These are phyloP conservation scores for Aspergillus sp. DNA, from an alignment of 2,329 filamentous ascomycete genomes.

Conservation along the genomic window DNA sequence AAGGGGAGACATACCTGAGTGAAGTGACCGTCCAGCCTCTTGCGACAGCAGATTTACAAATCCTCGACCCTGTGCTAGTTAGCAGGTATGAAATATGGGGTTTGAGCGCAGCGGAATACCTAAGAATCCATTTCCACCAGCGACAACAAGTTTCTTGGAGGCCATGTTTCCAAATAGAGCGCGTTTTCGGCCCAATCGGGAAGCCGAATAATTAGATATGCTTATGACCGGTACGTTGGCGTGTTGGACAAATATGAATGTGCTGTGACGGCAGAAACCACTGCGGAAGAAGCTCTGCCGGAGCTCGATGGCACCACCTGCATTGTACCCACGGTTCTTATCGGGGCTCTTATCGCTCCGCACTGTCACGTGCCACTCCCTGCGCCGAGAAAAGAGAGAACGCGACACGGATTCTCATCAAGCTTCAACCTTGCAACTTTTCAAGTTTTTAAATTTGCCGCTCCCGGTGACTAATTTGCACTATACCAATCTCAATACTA, in stretches of 20 bases:
- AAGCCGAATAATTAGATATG: neutral
- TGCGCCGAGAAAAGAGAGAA: neutral
- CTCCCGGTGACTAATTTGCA: neutral
- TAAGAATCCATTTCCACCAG: slow-evolving; percentile 90
- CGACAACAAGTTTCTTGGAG: slow-evolving; percentile 81
- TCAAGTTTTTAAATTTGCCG: neutral
- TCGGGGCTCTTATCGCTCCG: slow-evolving; percentile 22
- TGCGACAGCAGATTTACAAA: slow-evolving; percentile 84
- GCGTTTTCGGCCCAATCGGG: neutral
- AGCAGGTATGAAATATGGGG: neutral
- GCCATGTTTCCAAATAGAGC: slow-evolving; percentile 43
- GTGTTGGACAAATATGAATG: slow-evolving; percentile 5
- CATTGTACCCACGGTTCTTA: slow-evolving; percentile 8
- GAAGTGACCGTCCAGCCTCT: slow-evolving; percentile 91
- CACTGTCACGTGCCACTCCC: slow-evolving; percentile 24
- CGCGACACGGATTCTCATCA: neutral
- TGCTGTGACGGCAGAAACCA: neutral
- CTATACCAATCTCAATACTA: neutral
- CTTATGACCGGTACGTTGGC: neutral
- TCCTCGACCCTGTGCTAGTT: slow-evolving; percentile 60
- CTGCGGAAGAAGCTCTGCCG: slow-evolving; percentile 12
- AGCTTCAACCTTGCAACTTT: neutral
- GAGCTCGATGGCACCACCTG: neutral
- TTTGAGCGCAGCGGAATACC: slow-evolving; percentile 48
- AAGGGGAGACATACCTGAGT: slow-evolving; percentile 65